Evolutionary conservation across 1,139 yeast species (phyloP), one percentile per base, ranked within the genome.

Genomic region (Groenewaldozyma auringiensis): DNA sequence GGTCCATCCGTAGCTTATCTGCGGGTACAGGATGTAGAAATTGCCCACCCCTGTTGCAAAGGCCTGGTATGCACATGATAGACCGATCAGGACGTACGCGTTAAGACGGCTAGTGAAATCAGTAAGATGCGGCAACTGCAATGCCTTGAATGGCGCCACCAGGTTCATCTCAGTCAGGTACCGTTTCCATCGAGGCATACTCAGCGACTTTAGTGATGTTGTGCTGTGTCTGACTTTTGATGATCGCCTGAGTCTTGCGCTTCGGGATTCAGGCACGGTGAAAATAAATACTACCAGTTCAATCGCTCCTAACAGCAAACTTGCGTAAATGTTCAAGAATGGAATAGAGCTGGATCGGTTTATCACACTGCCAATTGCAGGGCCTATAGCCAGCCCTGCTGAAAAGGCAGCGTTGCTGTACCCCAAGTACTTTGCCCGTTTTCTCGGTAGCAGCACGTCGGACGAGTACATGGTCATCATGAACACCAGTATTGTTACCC

Each of bases 1-100:
- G 1, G 66, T 65, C 87, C 94, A 82, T 18, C 70, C 55, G 60
- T 78, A 84, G 36, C 58, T 61, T 56, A 71, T 78, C 25, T 81
- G 75, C 0, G 83, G 76, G 56, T 78, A 85, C 1, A 81, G 61
- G 20, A 75, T 16, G n/a, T 4, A 9, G 4, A 18, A 11, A 11
- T 17, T 17, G 6, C 38, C 25, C 4, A 18, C 22, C 16, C 38
- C 38, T 17, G n/a, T 21, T 11, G n/a, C 16, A 8, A 35, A 18
- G 4, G 20, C n/a, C 8, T 17, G 22, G 20, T 4, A 14, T 11
- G 22, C 6, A 8, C 25, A 14, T 17, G 9, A 11, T 6, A 35
- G 4, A 8, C 16, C 21, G 6, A 20, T 18, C 20, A 35, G 14
- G 6, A 35, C 22, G 6, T 14, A 17, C 9, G 25, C 38, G 20